phyloP scores from a whole-genome alignment of 2,329 filamentous ascomycete genomes.

The Daldinia sp. region DNA sequence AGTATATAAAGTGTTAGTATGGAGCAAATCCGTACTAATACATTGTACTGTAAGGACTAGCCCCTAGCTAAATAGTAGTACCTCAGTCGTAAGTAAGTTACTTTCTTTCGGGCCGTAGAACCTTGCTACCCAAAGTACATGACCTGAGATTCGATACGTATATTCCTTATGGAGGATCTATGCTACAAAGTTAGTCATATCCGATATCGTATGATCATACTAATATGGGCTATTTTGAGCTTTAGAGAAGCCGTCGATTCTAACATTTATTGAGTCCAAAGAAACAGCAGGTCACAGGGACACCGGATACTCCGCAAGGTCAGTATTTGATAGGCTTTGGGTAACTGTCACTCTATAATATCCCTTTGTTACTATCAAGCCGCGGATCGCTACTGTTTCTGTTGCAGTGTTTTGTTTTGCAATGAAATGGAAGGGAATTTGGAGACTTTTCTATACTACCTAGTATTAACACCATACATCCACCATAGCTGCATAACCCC shows the following conservation, averaged over 20 bases:
- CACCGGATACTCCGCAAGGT: neutral
- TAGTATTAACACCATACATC: neutral
- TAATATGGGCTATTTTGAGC: slow-evolving; percentile 1
- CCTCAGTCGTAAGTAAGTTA: neutral
- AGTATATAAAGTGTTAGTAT: slow-evolving; percentile 24
- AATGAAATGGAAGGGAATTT: neutral
- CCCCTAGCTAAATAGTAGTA: slow-evolving; percentile 1
- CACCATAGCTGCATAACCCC: neutral
- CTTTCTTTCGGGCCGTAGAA: neutral
- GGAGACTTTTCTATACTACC: neutral
- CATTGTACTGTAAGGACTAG: slow-evolving; percentile 4
- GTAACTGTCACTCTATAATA: neutral
- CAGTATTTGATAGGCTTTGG: neutral
- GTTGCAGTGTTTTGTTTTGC: neutral
- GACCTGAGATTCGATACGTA: neutral
- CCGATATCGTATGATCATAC: slow-evolving; percentile 35
- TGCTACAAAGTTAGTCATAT: neutral
- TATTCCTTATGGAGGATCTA: neutral
- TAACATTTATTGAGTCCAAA: too few relatives aligned
- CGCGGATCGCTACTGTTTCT: slow-evolving; percentile 14
- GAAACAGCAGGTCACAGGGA: neutral
- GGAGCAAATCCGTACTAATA: slow-evolving; percentile 2
- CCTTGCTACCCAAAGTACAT: neutral
- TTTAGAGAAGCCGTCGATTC: slow-evolving; percentile 7
- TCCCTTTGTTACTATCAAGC: neutral